Percentiles rank a stretch among this genome's conserved stretches.
Evolutionary conservation across 2,329 filamentous ascomycete species (phyloP).

Genomic region (Cladosporium velox): DNA sequence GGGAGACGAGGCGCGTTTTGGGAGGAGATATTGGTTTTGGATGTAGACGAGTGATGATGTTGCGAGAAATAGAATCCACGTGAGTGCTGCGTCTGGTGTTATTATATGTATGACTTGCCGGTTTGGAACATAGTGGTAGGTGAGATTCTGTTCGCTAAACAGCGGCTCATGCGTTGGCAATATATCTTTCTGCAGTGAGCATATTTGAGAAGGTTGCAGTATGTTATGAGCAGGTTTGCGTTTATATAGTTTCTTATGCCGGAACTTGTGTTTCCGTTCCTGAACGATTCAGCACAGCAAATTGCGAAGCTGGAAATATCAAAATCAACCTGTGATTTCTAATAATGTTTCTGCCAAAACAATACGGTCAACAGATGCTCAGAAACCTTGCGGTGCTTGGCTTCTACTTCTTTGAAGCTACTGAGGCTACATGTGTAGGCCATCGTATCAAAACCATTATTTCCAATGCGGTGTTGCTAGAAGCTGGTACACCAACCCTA

Average conservation of each 20-base stretch:
- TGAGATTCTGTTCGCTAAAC: background rate
- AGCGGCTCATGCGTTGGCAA: background rate
- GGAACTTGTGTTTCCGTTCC: background rate
- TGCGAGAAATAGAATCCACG: background rate
- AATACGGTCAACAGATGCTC: too few species aligned
- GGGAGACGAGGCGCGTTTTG: background rate
- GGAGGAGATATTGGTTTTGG: background rate
- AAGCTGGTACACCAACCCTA: background rate
- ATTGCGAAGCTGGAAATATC: too few species aligned
- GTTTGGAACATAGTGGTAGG: background rate
- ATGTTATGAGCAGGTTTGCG: background rate
- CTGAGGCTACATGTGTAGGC: background rate
- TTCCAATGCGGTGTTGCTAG: background rate
- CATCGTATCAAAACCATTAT: background rate
- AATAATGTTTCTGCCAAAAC: too few species aligned
- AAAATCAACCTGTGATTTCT: too few species aligned
- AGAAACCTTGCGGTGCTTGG: too few species aligned
- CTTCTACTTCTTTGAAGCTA: background rate
- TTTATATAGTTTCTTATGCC: background rate
- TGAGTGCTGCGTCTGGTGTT: background rate
- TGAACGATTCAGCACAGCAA: too few species aligned
- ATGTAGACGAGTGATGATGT: background rate
- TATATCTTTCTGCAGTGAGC: background rate
- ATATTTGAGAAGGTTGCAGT: background rate
- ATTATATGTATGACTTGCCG: background rate